Conservation (phyloP, 1,284 basidiomycete species). For the Pseudozyma flocculosa region DNA sequence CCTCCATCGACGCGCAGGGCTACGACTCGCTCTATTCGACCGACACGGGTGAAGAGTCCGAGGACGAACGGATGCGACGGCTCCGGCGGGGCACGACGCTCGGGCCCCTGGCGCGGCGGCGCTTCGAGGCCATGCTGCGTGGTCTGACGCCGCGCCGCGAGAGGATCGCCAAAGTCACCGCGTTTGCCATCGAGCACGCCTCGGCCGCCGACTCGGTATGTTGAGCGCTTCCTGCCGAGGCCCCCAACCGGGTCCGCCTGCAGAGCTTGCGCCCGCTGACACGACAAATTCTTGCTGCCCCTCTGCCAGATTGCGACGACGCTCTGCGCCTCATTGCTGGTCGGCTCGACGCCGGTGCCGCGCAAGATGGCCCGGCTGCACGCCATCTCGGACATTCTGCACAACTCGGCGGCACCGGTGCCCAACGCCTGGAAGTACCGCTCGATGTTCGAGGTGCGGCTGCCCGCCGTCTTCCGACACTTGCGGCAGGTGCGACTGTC, state of each 20-base stretch:
- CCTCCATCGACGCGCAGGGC: conserved; percentile 4
- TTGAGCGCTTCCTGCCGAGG: neutral
- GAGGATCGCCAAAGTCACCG: conserved; percentile 90
- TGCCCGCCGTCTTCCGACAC: conserved; percentile 44
- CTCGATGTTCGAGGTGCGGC: conserved; percentile 24
- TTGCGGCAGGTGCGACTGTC: conserved; percentile 26
- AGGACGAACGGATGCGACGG: conserved; percentile 74
- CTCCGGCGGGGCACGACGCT: conserved; percentile 62
- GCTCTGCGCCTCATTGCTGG: conserved; percentile 52
- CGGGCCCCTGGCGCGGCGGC: conserved; percentile 72
- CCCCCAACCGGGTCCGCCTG: too few relatives aligned
- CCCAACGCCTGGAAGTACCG: conserved; percentile 65
- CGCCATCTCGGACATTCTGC: conserved; percentile 93
- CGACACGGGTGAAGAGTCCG: conserved; percentile 90
- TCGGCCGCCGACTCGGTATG: conserved; percentile 59
- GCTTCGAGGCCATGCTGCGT: conserved; percentile 87
- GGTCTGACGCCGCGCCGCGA: conserved; percentile 80
- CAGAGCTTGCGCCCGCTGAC: too few relatives aligned
- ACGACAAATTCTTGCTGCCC: neutral
- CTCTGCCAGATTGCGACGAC: conserved; percentile 22
- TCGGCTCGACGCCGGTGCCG: conserved; percentile 86
- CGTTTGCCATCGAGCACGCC: conserved; percentile 90
- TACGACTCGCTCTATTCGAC: conserved; percentile 72
- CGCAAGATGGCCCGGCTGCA: conserved; percentile 92
- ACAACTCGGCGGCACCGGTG: conserved; percentile 86